A percentile compares a stretch with the other conserved stretches of the same genome.
Conservation (phyloP, 805 yeast species). For the Alloascoidea africana region DNA sequence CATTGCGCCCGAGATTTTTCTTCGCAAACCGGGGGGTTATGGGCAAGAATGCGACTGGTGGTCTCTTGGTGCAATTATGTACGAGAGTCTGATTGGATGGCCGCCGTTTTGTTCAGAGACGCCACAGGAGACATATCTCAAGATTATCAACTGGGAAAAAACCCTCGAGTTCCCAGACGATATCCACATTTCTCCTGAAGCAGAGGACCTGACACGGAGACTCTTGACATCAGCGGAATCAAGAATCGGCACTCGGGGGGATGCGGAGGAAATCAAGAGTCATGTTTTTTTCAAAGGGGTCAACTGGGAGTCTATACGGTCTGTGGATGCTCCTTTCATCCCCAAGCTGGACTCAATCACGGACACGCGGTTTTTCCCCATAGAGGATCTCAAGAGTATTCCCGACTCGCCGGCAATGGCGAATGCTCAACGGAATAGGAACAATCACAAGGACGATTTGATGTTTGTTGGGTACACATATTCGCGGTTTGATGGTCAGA, state of each 20-base stretch:
- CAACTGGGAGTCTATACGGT: conserved; percentile 80
- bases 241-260: conserved; percentile 74
- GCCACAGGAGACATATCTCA: conserved; percentile 85
- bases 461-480: conserved; percentile 97
- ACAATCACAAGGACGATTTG: conserved; percentile 50
- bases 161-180: conserved; percentile 83
- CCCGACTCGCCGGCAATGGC: conserved; percentile 76
- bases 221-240: conserved; percentile 65
- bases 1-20: conserved; percentile 88
- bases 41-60: conserved; percentile 98
- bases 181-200: conserved; percentile 75
- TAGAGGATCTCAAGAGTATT: conserved; percentile 88
- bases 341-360: conserved; percentile 86
- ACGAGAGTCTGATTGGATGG: conserved; percentile 93
- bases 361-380: conserved; percentile 95
- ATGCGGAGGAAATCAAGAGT: conserved; percentile 78
- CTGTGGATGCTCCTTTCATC: conserved; percentile 85
- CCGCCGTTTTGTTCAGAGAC: conserved; percentile 94
- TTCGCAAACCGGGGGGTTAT: conserved; percentile 87
- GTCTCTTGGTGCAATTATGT: conserved; percentile 94
- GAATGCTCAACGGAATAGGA: too few relatives aligned
- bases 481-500: conserved; percentile 84
- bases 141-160: conserved; percentile 85
- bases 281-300: conserved; percentile 96
- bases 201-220: conserved; percentile 72